Base-by-base conservation (phyloP, 2,329 filamentous ascomycete genomes). In the Rhytidhysteron rufulum region DNA sequence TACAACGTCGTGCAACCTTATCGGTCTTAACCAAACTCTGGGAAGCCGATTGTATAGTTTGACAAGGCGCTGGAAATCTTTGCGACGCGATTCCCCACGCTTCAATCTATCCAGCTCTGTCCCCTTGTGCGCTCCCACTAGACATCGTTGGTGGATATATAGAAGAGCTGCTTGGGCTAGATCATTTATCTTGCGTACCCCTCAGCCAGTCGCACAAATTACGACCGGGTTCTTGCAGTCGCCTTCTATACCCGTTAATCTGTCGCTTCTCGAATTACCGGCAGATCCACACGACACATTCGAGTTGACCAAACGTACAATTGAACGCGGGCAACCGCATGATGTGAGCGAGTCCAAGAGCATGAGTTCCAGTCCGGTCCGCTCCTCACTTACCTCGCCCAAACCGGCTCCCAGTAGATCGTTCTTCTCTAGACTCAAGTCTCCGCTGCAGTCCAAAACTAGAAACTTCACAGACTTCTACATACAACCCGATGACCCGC, bases 391-490 rank as follows among this genome's bases (percentile, higher is more conserved):
- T 41, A 48, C 57, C 49, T 52, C 60, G 27, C 54, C 53, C 39
- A 51, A 55, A 37, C 53, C 56, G 37, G 43, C 45, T 17, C 47
- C 57, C 38, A 52, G 43, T 50, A 57, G 54, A 45, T 67, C 63
- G 47, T 57, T 74, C 31, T 58, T 82, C 32, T 75, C 76, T 42
- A 74, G 74, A 52, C 69, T 83, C 49, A 73, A 74, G 40, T 74
- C 73, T 43, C 75, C 77, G 20, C 72, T 83, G 52, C 66, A 72
- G 32, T 64, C 67, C 39, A 74, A 73, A 52, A 63, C 77, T 49
- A 83, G 86, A 54, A 81, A 85, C 62, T 73, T 88, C 51, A 74
- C 81, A 68, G 86, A 91, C 60, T 93, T 89, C 68, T 80, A 87
- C 65, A 81, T 93, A 62, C 78, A 80, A 49, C 79, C 85, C 36